Base-by-base conservation (phyloP, 139 green algal genomes). In the Chlorella sp. region DNA sequence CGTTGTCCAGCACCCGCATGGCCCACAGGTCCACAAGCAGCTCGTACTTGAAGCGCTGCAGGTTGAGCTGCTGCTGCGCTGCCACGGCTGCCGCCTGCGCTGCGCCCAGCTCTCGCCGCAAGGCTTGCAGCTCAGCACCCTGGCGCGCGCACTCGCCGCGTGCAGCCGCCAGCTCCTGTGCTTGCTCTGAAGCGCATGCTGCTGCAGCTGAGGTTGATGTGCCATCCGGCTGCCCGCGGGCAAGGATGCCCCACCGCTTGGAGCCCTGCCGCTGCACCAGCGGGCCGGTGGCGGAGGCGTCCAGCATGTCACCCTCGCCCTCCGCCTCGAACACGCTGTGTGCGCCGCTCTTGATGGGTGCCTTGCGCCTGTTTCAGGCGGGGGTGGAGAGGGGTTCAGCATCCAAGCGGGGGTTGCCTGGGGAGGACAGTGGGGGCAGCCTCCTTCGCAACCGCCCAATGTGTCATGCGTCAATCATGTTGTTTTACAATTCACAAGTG, bases 21-120 rank as follows among this genome's bases (percentile, higher is more conserved):
- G 72, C 48, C 83, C 83, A 87, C 73, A 87, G 40, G 75, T 87
- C 84, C 19, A 87, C 73, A 30, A 87, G 69, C n/a, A 87, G 62
- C n/a, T 87, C 84, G 54, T 78, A 79, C n/a, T 84, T 84, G 43
- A 87, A 87, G 19, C 43, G 60, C 84, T 87, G 70, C 84, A 87
- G 56, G 74, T 87, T 84, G 46, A 78, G 56, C 43, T 17, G 30
- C 48, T 84, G 54, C 36, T 46, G 68, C 8, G 75, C 43, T 6
- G 54, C 51, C 7, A 26, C 28, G 32, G 41, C 38, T 13, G 34
- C 64, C 32, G 56, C 62, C 44, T n/a, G 72, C 72, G 44, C 43
- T 30, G 44, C 43, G 1, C 28, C 72, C 43, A 78, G 43, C 68
- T 79, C 11, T 16, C n/a, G 17, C 48, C 20, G 34, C 79, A 34